phyloP scores from a whole-genome alignment of 2,329 filamentous ascomycete genomes.

The Exophiala alcalophila region DNA sequence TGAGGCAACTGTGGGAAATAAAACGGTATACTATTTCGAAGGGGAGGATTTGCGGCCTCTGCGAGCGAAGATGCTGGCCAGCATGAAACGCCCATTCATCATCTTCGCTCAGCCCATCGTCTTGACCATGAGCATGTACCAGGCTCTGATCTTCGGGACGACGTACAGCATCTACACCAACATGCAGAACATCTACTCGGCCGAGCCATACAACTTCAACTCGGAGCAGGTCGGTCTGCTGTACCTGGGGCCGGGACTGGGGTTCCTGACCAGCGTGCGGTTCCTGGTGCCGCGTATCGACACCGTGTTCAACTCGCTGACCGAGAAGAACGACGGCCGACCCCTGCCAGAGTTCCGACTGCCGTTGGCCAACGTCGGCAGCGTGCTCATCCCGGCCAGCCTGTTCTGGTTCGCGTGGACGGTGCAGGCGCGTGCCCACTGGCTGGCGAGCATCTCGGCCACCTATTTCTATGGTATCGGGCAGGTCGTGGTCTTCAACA shows the following conservation, averaged over 20 bases:
- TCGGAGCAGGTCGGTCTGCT: slow-evolving; percentile 56
- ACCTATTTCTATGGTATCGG: slow-evolving; percentile 51
- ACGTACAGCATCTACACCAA: slow-evolving; percentile 60
- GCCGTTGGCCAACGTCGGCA: slow-evolving; percentile 50
- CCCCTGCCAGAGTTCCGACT: slow-evolving; percentile 53
- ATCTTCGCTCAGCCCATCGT: slow-evolving; percentile 57
- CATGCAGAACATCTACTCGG: slow-evolving; percentile 52
- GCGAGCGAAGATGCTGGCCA: slow-evolving; percentile 31
- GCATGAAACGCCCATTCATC: slow-evolving; percentile 54
- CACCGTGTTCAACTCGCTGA: slow-evolving; percentile 36
- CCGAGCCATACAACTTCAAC: slow-evolving; percentile 50
- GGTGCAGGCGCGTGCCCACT: slow-evolving; percentile 53
- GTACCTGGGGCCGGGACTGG: slow-evolving; percentile 58
- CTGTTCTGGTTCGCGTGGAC: slow-evolving; percentile 51
- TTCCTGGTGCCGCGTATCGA: slow-evolving; percentile 47
- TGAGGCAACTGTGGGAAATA: slow-evolving; percentile 27
- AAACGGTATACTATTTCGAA: slow-evolving; percentile 21
- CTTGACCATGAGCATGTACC: slow-evolving; percentile 51
- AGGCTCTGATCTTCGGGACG: slow-evolving; percentile 56
- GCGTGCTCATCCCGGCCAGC: slow-evolving; percentile 41
- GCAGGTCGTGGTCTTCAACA: slow-evolving; percentile 53
- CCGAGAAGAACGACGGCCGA: slow-evolving; percentile 27
- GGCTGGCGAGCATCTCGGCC: slow-evolving; percentile 45
- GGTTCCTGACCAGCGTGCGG: slow-evolving; percentile 54
- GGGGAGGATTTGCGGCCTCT: slow-evolving; percentile 26